Percentiles rank a stretch among this genome's conserved stretches.
Conservation (phyloP, 768 basidiomycete species). For the Calocybe cyanea region DNA sequence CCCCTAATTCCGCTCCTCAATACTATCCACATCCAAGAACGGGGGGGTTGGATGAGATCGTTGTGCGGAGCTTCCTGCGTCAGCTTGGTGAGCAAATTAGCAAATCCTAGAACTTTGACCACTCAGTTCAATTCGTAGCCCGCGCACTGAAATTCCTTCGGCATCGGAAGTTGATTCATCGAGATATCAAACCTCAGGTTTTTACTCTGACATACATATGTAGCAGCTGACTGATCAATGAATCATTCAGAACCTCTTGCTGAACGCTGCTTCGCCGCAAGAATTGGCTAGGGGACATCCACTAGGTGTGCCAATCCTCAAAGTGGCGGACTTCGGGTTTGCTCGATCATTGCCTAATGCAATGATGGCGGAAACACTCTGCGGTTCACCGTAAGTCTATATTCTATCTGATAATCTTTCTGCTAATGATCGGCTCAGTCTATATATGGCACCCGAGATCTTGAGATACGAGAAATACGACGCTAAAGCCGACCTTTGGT, state of each 20-base stretch:
- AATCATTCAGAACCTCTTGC: constrained; percentile 72
- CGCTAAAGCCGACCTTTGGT: constrained; percentile 97
- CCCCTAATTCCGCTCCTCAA: constrained; percentile 62
- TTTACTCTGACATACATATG: background rate
- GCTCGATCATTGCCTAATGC: constrained; percentile 88
- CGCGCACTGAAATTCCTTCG: constrained; percentile 92
- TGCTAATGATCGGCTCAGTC: constrained; percentile 34
- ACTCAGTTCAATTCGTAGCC: constrained; percentile 40
- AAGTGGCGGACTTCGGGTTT: constrained; percentile 98
- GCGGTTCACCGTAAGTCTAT: constrained; percentile 85
- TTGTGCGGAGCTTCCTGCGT: constrained; percentile 87
- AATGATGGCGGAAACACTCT: constrained; percentile 96
- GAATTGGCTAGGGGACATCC: constrained; percentile 89
- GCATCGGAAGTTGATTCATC: constrained; percentile 85
- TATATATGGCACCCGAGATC: constrained; percentile 99
- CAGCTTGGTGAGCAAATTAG: constrained; percentile 47
- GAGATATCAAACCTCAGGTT: constrained; percentile 96
- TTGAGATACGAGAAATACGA: constrained; percentile 96
- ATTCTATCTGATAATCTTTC: background rate
- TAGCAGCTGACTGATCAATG: background rate
- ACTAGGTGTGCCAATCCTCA: constrained; percentile 88
- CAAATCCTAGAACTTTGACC: background rate
- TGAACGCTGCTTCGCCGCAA: constrained; percentile 76
- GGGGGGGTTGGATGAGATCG: constrained; percentile 88
- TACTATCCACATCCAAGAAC: constrained; percentile 91